Base-by-base conservation (phyloP, 2,329 filamentous ascomycete genomes). In the Aurifilum marmelostoma region DNA sequence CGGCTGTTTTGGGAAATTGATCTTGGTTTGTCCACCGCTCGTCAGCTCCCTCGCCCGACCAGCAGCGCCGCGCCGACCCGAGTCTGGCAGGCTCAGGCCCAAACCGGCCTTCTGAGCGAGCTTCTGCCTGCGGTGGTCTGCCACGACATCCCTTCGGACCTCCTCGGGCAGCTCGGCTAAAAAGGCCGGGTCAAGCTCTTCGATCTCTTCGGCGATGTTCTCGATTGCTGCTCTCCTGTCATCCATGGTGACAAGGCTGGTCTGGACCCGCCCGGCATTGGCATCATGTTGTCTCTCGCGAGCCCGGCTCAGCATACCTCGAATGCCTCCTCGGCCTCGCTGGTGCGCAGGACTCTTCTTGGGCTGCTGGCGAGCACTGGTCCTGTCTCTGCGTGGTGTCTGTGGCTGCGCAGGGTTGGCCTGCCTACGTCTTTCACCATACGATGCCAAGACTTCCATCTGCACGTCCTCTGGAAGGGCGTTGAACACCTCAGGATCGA, bases 401-500 rank as follows among this genome's bases (percentile, higher is more conserved):
- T 86, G 83, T 1, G 79, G 80, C 16, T 80, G 79, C 3, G 78
- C 71, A 34, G 69, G 54, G 5, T 27, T 16, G 6, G 77, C 75
- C 70, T 81, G 82, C 7, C 77, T 75, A 9, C 73, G 75, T 29
- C 75, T 74, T 65, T 77, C 77, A 65, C 81, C 78, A 75, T 97
- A 97, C 43, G 91, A 89, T 2, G 87, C 89, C 11, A 97, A 80
- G 0, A 98, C 84, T 78, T 98, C 96, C 1, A 89, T 88, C 71
- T 94, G 92, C 76, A 99, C 88, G 71, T 97, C 93, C 50, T 91
- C 89, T 0, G 96, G 96, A 0, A 99, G 83, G 0, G 92, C 92
- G 56, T 90, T 87, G 71, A 98, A 91, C 1, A 94, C 92, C 56
- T 95, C 93, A 0, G 89, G 89, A 75, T 99, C 96, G 27, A 98